Evolutionary conservation across 225 moss, liverwort and hornwort species (phyloP).

Genomic region (Neckera pumila): DNA sequence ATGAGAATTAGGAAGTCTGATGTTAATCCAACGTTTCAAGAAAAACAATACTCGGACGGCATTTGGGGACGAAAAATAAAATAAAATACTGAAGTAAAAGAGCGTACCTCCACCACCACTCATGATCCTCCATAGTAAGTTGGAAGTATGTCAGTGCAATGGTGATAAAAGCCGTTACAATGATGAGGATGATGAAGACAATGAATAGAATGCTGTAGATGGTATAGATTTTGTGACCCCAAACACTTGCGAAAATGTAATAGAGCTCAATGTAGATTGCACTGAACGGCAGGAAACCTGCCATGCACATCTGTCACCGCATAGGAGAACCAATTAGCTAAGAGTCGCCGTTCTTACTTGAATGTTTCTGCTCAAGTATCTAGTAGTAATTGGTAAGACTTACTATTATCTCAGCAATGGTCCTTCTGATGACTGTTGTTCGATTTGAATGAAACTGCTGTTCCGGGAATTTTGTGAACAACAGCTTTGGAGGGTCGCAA

Average conservation of each 20-base stretch:
- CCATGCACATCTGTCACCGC: conserved; percentile 79
- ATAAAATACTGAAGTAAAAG: background rate
- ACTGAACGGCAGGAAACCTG: conserved; percentile 94
- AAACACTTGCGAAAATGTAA: conserved; percentile 93
- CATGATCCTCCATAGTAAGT: conserved; percentile 88
- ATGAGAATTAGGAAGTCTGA: background rate
- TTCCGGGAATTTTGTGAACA: background rate
- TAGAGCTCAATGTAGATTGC: conserved; percentile 97
- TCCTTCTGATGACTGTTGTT: background rate
- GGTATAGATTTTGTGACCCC: conserved; percentile 92
- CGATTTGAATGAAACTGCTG: background rate
- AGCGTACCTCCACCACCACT: conserved; percentile 97
- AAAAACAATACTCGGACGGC: background rate
- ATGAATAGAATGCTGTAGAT: conserved; percentile 97
- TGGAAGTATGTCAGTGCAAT: conserved; percentile 94
- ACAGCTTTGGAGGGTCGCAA: background rate
- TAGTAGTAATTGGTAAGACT: background rate
- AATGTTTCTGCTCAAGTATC: background rate
- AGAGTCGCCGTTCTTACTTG: background rate
- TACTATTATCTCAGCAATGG: background rate
- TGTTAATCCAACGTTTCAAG: background rate
- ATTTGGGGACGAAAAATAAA: background rate
- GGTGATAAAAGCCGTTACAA: conserved; percentile 87
- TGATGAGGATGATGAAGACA: conserved; percentile 89
- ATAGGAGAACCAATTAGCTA: background rate